Evolutionary conservation across 2,329 filamentous ascomycete genomes (phyloP), one percentile per base, ranked within the genome.

Genomic region (Thelonectria olida): DNA sequence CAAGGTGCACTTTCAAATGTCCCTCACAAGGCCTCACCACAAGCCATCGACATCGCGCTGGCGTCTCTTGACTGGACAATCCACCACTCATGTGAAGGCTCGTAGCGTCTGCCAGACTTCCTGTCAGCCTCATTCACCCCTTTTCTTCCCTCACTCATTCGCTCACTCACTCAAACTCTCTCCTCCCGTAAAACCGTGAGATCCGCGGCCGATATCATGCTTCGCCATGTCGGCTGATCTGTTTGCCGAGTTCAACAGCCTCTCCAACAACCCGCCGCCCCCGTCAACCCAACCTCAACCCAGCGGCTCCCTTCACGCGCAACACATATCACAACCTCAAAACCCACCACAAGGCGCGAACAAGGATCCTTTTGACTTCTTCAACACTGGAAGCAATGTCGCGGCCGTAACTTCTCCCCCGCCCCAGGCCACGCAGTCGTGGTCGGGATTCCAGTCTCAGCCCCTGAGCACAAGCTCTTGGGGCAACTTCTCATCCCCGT

Each of bases 211-310:
- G 36, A 59, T 55, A 56, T 52, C 53, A 66, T 65, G 66, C 57
- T 63, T 42, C 61, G 73, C 34, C 62, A 90, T 90, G 87, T 90
- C 88, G 67, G 85, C 87, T 63, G 87, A 90, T 75, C 83, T 90
- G 58, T 87, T 90, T 71, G 87, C 86, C 56, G 85, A 87, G 66
- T 89, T 90, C 67, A 86, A 84, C 70, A 80, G 78, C 68, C 78
- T 81, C 66, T 80, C 83, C 53, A 75, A 73, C 56, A 74, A 71
- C 62, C 65, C 78, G 27, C 68, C 70, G 49, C 63, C 67, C 15
- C 71, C 75, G 48, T 65, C 69, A 54, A 51, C 47, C 23, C 56
- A 64, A 23, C 44, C 63, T 58, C 64, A 54, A 47, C 44, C 53
- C 45, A 44, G 31, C 52, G 23, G n/a, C 42, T 39, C 23, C 39